phyloP scores from a whole-genome alignment of 2,329 filamentous ascomycete species.

The Trichoderma aggressivum region DNA sequence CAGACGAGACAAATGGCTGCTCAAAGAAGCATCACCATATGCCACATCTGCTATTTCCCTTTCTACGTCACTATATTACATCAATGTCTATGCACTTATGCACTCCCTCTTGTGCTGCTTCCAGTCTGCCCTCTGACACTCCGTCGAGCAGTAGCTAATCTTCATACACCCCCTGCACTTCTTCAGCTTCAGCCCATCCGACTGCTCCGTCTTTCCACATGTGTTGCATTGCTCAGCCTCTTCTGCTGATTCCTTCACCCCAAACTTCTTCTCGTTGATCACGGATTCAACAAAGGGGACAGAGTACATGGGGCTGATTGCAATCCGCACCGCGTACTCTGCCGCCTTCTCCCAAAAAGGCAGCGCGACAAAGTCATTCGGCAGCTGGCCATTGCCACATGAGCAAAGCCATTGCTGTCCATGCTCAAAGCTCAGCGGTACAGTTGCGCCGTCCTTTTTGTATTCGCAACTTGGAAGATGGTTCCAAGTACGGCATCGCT shows the following conservation, averaged over 20 bases:
- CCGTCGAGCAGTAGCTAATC: constrained; percentile 48
- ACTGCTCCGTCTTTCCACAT: constrained; percentile 35
- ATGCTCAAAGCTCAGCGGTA: constrained; percentile 39
- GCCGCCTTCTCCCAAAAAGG: constrained; percentile 43
- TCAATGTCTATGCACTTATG: neutral
- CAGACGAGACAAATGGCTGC: neutral
- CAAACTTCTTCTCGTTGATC: constrained; percentile 25
- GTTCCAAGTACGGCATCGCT: constrained; percentile 48
- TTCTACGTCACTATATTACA: neutral
- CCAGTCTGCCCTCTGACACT: constrained; percentile 56
- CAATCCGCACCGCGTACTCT: constrained; percentile 49
- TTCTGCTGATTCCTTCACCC: neutral
- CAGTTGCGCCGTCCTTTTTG: constrained; percentile 29
- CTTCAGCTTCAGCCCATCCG: constrained; percentile 35
- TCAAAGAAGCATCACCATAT: neutral
- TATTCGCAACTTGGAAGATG: constrained; percentile 46
- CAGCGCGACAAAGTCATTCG: constrained; percentile 37
- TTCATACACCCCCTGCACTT: constrained; percentile 44
- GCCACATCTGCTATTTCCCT: neutral
- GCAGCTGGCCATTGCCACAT: constrained; percentile 44
- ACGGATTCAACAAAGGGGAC: constrained; percentile 42
- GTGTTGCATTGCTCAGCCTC: constrained; percentile 30
- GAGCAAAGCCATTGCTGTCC: constrained; percentile 41
- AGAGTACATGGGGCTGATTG: constrained; percentile 54
- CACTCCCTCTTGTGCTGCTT: constrained; percentile 40